Conservation (phyloP, 306 rosid genomes). For the Casuarina equisetifolia region DNA sequence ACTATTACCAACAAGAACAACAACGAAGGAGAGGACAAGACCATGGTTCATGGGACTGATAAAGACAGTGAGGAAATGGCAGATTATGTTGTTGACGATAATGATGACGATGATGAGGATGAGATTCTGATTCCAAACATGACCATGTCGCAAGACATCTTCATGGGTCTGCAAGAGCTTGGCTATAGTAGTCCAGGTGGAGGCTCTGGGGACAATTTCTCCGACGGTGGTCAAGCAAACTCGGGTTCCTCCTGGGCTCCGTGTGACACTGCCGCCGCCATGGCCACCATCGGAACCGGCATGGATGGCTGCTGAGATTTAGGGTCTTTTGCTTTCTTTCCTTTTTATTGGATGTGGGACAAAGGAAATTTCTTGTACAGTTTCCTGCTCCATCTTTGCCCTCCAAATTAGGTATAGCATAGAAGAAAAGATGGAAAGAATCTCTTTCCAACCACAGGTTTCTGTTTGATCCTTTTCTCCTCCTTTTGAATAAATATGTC, state of each 20-base stretch:
- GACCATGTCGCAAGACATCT: constrained; percentile 38
- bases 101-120: constrained; percentile 18
- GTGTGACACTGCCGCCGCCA: constrained; percentile 18
- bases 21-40: not conserved
- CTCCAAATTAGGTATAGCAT: not conserved
- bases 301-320: constrained; percentile 10
- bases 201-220: constrained; percentile 7
- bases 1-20: not conserved
- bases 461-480: not conserved
- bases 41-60: not conserved
- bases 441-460: constrained; percentile 19
- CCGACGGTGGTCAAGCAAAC: not conserved
- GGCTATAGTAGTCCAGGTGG: constrained; percentile 1
- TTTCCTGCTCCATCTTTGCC: not conserved
- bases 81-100: constrained; percentile 12
- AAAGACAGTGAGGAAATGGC: constrained; percentile 7
- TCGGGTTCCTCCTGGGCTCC: constrained; percentile 26
- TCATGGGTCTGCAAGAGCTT: constrained; percentile 28
- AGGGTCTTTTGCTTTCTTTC: too few species aligned
- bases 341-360: not conserved
- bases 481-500: not conserved
- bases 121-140: constrained; percentile 46
- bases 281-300: constrained; percentile 9
- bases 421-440: constrained; percentile 16
- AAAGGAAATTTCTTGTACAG: constrained; percentile 19